Evolutionary conservation across 176 grass and related monocot species (phyloP).

Genomic region (Echinochloa phyllopogon): DNA sequence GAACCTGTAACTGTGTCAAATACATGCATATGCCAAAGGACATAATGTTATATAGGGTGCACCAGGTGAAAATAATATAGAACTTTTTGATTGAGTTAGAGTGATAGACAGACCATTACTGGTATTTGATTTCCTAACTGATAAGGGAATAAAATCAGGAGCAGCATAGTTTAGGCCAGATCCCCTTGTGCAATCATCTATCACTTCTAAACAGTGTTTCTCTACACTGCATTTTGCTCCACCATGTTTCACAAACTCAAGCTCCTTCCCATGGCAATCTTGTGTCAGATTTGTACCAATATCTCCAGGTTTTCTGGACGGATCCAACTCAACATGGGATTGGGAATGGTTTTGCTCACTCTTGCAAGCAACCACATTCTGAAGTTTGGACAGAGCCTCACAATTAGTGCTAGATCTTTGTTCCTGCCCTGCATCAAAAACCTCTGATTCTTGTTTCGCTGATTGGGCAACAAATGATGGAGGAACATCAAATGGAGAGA

Average conservation of each 20-base stretch:
- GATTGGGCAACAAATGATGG: background rate
- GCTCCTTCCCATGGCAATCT: constrained; percentile 29
- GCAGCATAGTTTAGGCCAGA: constrained; percentile 52
- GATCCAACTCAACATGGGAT: constrained; percentile 1
- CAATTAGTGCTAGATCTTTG: background rate
- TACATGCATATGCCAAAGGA: constrained; percentile 9
- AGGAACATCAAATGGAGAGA: constrained; percentile 43
- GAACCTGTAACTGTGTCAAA: constrained; percentile 40
- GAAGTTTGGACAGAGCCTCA: background rate
- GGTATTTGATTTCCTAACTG: constrained; percentile 41
- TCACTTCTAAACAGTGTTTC: constrained; percentile 20
- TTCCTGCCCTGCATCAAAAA: constrained; percentile 8
- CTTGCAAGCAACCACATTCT: constrained; percentile 30
- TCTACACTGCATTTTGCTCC: constrained; percentile 24
- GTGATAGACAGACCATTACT: constrained; percentile 30
- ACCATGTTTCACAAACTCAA: constrained; percentile 20
- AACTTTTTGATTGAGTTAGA: constrained; percentile 18
- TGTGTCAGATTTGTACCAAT: constrained; percentile 22
- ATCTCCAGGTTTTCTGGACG: constrained; percentile 34
- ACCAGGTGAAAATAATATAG: constrained; percentile 13
- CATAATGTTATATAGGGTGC: background rate
- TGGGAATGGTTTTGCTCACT: constrained; percentile 32
- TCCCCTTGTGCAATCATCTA: constrained; percentile 33
- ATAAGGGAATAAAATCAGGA: constrained; percentile 47
- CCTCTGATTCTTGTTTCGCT: constrained; percentile 30